Percentiles rank a stretch among this genome's conserved stretches.
phyloP scores from a whole-genome alignment of 1,139 yeast genomes.

The Saccharomyces hybrid region DNA sequence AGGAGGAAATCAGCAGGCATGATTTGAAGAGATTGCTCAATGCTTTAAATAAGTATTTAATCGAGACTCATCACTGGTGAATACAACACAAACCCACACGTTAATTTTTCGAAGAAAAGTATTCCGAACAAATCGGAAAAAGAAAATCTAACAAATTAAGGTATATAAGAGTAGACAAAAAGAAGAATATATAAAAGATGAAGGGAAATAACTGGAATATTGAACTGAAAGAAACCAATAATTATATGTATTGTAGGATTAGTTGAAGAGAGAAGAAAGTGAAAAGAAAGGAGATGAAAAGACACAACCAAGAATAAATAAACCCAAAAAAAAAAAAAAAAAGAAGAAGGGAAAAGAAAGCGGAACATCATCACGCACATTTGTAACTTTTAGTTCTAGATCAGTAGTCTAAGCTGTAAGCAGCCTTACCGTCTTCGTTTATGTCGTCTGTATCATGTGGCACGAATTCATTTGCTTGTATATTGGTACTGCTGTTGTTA shows the following conservation, averaged over 20 bases:
- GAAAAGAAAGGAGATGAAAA: neutral
- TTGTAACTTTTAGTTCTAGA: neutral
- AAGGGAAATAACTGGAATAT: neutral
- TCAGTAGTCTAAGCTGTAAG: neutral
- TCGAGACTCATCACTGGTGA: constrained; percentile 31
- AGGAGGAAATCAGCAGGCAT: constrained; percentile 61
- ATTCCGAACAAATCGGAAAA: neutral
- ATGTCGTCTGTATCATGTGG: neutral
- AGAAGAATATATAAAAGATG: neutral
- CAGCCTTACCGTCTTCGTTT: neutral
- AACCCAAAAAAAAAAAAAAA: neutral
- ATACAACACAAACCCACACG: neutral
- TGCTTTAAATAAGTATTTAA: constrained; percentile 24
- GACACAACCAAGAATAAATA: neutral
- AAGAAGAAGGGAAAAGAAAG: neutral
- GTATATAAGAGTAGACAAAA: neutral
- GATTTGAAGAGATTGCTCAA: constrained; percentile 53
- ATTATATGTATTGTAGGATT: constrained; percentile 1
- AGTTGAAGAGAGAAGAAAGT: neutral
- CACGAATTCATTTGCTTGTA: neutral
- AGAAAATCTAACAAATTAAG: neutral
- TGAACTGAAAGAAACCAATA: neutral
- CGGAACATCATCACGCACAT: neutral
- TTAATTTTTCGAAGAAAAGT: too few species aligned
- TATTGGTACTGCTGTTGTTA: neutral